Evolutionary conservation across 2,329 filamentous ascomycete species (phyloP), one percentile per base, ranked within the genome.

Genomic region (Didymella exigua): DNA sequence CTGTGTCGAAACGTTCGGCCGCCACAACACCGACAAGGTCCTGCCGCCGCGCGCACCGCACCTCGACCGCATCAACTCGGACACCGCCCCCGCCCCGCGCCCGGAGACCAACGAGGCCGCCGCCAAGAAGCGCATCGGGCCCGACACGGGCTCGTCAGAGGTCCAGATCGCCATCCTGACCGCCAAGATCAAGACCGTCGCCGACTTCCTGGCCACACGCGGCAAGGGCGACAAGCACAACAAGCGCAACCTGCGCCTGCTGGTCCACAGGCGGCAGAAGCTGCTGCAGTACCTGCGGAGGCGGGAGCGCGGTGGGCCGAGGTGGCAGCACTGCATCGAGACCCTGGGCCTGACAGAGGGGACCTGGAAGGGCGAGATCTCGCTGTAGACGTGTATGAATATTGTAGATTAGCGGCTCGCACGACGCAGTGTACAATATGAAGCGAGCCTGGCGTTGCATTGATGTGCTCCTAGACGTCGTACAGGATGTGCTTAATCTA

Each of bases 111-210:
- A 73, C 41, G 44, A 59, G 13, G 62, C 58, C 10, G 69, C 61
- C 14, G 48, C 63, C 4, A 66, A 56, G 38, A 83, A 84, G 43
- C 88, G 96, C 27, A 86, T 87, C n/a, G 95, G 95, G 0, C 89
- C 89, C 5, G 95, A 99, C 73, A 99, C 93, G 0, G 95, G 95
- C 30, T 96, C 91, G 67, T 91, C 91, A 6, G 95, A 99, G 78
- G 96, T 99, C n/a, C 95, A 99, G 80, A 91, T 96, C 63, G 93
- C 92, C 40, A 96, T 99, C 66, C 77, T 99, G 73, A 99, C 95
- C 3, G 85, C 91, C 53, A 98, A 97, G 83, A 99, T 99, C 72
- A 83, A 91, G 60, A 87, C 89, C 21, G 75, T 99, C 44, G 88
- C 89, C 14, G 82, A 89, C 63, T 87, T 88, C 62, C 77, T 96